Percentiles rank a stretch among this genome's conserved stretches.
These are phyloP conservation scores for Phenoliferia sp. DNA, from an alignment of 1,284 basidiomycete genomes.

Conservation along the genomic window DNA sequence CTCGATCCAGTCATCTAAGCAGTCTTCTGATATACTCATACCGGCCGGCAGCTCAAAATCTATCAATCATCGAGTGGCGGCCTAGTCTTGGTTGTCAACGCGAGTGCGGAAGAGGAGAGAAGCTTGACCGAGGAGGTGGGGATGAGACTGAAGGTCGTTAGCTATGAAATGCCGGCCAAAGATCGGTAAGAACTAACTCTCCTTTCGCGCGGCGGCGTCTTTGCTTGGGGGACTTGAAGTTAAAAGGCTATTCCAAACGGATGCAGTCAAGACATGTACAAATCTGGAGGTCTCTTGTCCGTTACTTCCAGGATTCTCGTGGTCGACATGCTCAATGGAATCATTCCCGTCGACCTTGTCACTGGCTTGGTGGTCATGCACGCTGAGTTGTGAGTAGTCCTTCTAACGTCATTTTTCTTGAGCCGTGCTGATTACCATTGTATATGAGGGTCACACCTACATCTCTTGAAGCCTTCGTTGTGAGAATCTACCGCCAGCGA, in stretches of 20 bases:
- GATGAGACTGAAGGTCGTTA: slow-evolving; percentile 74
- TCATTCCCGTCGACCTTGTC: slow-evolving; percentile 77
- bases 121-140: slow-evolving; percentile 89
- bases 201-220: background rate
- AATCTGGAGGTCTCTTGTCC: slow-evolving; percentile 79
- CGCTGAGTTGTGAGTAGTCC: slow-evolving; percentile 67
- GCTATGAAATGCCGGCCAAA: slow-evolving; percentile 63
- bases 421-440: background rate
- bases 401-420: background rate
- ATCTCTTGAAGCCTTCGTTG: slow-evolving; percentile 78
- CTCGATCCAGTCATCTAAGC: background rate
- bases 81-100: slow-evolving; percentile 76
- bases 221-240: background rate
- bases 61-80: slow-evolving; percentile 84
- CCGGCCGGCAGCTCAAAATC: slow-evolving; percentile 58
- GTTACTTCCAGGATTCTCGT: slow-evolving; percentile 91
- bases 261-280: slow-evolving; percentile 73
- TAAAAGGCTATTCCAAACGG: background rate
- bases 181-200: background rate
- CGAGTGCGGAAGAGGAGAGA: slow-evolving; percentile 76
- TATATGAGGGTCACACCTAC: slow-evolving; percentile 68
- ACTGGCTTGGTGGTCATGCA: slow-evolving; percentile 92
- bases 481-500: slow-evolving; percentile 78
- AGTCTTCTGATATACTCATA: background rate
- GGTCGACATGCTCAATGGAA: slow-evolving; percentile 84